phyloP scores from a whole-genome alignment of 169 alveolate genomes.

The Eimeria acervulina region DNA sequence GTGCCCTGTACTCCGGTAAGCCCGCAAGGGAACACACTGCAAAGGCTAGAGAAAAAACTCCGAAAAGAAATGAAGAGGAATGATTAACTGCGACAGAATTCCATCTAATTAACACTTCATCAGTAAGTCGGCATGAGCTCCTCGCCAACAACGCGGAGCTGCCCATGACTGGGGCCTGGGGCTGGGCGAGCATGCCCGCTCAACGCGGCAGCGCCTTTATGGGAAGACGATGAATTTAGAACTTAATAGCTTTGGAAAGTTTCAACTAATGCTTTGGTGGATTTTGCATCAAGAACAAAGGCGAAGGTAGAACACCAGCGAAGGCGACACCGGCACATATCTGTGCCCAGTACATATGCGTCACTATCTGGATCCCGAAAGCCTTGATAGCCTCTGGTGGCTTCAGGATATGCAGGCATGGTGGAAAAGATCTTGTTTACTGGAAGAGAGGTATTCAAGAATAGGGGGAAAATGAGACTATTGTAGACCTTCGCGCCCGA shows the following conservation, averaged over 20 bases:
- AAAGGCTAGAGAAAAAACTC: background rate
- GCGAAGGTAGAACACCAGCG: too few relatives aligned
- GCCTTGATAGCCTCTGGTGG: background rate
- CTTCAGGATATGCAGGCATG: background rate
- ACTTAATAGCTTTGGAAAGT: background rate
- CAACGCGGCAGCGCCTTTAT: background rate
- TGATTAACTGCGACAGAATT: background rate
- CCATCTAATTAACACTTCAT: background rate
- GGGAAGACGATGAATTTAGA: background rate
- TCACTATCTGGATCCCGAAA: background rate
- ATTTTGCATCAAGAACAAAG: background rate
- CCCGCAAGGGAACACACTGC: background rate
- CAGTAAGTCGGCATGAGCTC: background rate
- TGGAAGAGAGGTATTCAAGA: background rate
- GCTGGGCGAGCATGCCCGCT: conserved; percentile 19
- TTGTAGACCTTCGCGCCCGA: background rate
- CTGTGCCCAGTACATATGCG: too few relatives aligned
- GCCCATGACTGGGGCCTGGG: conserved; percentile 30
- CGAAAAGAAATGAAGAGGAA: background rate
- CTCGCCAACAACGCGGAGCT: conserved; percentile 14
- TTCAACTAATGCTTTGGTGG: background rate
- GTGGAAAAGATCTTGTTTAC: background rate
- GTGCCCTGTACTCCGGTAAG: conserved; percentile 3
- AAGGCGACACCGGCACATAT: too few relatives aligned
- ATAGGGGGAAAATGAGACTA: background rate